phyloP scores from a whole-genome alignment of 345 rosid genomes.

The Brassica cretica region DNA sequence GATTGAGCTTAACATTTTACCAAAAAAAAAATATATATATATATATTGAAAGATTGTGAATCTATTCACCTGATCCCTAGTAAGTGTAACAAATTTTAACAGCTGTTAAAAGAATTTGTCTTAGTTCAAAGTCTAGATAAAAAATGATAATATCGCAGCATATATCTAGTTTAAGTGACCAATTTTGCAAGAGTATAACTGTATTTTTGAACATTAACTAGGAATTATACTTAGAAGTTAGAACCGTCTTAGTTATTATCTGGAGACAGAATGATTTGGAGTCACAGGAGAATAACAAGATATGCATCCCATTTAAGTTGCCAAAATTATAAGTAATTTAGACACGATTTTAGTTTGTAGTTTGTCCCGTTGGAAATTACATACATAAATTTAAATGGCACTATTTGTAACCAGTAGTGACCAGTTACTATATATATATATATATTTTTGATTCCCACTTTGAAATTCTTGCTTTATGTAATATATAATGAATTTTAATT shows the following conservation, averaged over 20 bases:
- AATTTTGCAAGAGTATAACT: neutral
- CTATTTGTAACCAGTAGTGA: neutral
- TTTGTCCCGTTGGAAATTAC: conserved; percentile 2
- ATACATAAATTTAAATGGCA: neutral
- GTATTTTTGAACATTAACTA: neutral
- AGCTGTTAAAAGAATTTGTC: too few species aligned
- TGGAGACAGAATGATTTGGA: conserved; percentile 18
- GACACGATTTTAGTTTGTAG: conserved; percentile 3
- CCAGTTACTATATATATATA: too few species aligned
- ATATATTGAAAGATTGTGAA: too few species aligned
- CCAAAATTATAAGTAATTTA: neutral
- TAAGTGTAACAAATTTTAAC: too few species aligned
- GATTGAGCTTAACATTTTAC: too few species aligned
- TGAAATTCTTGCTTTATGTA: neutral
- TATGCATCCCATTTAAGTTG: conserved; percentile 10
- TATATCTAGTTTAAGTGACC: neutral
- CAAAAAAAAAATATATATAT: too few species aligned
- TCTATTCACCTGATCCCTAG: too few species aligned
- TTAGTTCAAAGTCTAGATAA: neutral
- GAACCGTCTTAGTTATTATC: neutral
- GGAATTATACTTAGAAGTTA: neutral
- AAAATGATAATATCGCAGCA: neutral
- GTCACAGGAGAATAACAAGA: neutral
- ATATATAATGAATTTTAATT: too few species aligned
- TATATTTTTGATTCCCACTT: neutral